phyloP scores from a whole-genome alignment of 306 rosid genomes.

The Arachis stenosperma region DNA sequence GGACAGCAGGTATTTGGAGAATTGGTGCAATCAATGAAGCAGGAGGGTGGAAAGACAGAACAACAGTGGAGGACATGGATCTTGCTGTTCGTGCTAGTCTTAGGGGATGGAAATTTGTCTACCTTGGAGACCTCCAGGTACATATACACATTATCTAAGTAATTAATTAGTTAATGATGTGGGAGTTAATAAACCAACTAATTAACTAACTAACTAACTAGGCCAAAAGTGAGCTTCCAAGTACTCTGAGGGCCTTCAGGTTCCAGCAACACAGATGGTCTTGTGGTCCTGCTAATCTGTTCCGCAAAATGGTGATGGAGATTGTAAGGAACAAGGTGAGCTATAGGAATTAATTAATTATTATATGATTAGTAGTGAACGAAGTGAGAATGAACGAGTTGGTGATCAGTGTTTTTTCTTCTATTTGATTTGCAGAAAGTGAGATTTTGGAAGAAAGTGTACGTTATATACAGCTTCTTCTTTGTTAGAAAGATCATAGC shows the following conservation, averaged over 20 bases:
- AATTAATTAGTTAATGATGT: no score
- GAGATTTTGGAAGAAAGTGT: conserved; percentile 74
- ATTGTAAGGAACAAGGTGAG: conserved; percentile 72
- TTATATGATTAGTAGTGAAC: no score
- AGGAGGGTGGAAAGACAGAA: conserved; percentile 88
- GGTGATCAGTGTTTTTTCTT: no score
- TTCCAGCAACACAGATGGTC: conserved; percentile 95
- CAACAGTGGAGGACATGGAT: conserved; percentile 91
- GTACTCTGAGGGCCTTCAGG: conserved; percentile 90
- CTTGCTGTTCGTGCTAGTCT: conserved; percentile 87
- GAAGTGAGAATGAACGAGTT: no score
- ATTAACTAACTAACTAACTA: conserved; percentile 10
- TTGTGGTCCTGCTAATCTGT: conserved; percentile 87
- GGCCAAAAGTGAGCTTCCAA: conserved; percentile 95
- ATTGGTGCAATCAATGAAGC: conserved; percentile 87
- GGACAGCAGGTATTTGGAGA: conserved; percentile 91
- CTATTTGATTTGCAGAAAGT: conserved; percentile 60
- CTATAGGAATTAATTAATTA: no score
- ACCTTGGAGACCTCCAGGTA: conserved; percentile 86
- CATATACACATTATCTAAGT: neutral
- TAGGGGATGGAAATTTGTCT: conserved; percentile 82
- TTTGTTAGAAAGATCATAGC: conserved; percentile 83
- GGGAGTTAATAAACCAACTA: no score
- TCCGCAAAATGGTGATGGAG: conserved; percentile 87
- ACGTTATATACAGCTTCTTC: conserved; percentile 89